A percentile compares a stretch with the other conserved stretches of the same genome.
phyloP scores from a whole-genome alignment of 441 rosid species.

The Macaranga tanarius region DNA sequence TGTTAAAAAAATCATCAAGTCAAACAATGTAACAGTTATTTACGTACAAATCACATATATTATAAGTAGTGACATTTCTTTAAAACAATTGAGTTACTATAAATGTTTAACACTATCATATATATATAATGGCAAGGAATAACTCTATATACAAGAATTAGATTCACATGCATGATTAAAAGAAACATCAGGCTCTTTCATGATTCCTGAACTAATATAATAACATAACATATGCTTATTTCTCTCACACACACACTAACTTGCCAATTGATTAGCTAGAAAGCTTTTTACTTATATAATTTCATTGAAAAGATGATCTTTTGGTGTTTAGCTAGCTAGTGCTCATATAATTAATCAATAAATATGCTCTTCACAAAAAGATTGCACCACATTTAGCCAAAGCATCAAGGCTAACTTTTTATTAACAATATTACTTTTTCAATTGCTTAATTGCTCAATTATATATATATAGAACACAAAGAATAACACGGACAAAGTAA shows the following conservation, averaged over 20 bases:
- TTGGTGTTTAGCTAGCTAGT: conserved; percentile 1
- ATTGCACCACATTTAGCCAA: conserved; percentile 3
- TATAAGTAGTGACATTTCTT: too few relatives aligned
- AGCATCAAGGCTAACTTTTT: conserved; percentile 16
- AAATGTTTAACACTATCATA: neutral
- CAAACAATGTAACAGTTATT: too few relatives aligned
- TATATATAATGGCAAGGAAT: neutral
- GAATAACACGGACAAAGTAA: neutral
- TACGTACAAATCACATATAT: too few relatives aligned
- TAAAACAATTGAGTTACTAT: conserved; percentile 2
- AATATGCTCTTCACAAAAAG: neutral
- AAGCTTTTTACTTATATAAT: neutral
- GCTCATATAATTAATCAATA: conserved; percentile 1
- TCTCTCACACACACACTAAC: neutral
- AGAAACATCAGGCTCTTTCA: neutral
- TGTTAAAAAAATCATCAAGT: too few relatives aligned
- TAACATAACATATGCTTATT: neutral
- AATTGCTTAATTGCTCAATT: conserved; percentile 1
- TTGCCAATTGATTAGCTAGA: neutral
- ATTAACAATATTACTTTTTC: neutral
- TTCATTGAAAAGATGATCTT: neutral
- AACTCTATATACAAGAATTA: neutral
- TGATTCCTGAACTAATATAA: conserved; percentile 3
- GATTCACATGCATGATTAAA: conserved; percentile 16
- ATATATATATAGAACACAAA: neutral